Evolutionary conservation across 805 yeast genomes (phyloP).

Genomic region (Saturnispora bothae): DNA sequence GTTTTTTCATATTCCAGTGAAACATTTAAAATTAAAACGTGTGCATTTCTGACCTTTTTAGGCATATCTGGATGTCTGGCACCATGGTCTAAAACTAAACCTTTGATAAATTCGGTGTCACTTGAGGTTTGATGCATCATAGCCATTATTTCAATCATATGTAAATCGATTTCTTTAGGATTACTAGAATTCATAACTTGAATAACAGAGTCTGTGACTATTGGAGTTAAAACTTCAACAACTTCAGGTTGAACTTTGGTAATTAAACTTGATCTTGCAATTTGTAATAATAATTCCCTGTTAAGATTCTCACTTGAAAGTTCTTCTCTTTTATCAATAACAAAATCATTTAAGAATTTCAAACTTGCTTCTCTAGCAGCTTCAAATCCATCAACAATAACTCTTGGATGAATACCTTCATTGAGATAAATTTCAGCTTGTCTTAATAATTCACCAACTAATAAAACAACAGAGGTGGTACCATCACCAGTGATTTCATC

Average conservation of each 20-base stretch:
- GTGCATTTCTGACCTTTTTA: slow-evolving; percentile 69
- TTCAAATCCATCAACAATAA: slow-evolving; percentile 92
- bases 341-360: slow-evolving; percentile 57
- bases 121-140: slow-evolving; percentile 89
- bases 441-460: slow-evolving; percentile 88
- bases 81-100: slow-evolving; percentile 94
- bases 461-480: slow-evolving; percentile 87
- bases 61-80: slow-evolving; percentile 99
- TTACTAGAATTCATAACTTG: slow-evolving; percentile 46
- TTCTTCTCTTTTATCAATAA: slow-evolving; percentile 29
- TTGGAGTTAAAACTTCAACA: slow-evolving; percentile 76
- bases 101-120: slow-evolving; percentile 74
- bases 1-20: slow-evolving; percentile 95
- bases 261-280: slow-evolving; percentile 79
- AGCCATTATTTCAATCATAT: slow-evolving; percentile 96
- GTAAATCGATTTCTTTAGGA: slow-evolving; percentile 55
- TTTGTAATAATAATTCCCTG: slow-evolving; percentile 82
- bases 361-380: slow-evolving; percentile 70
- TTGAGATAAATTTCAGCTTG: slow-evolving; percentile 87
- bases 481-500: slow-evolving; percentile 99
- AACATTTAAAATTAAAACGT: slow-evolving; percentile 80
- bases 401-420: slow-evolving; percentile 95
- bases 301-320: slow-evolving; percentile 38
- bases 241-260: slow-evolving; percentile 78
- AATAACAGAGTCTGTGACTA: slow-evolving; percentile 92